Percentiles rank a stretch among this genome's conserved stretches.
These are phyloP conservation scores for Rhypophila decipiens DNA, from an alignment of 495 filamentous ascomycete species.

Conservation along the genomic window DNA sequence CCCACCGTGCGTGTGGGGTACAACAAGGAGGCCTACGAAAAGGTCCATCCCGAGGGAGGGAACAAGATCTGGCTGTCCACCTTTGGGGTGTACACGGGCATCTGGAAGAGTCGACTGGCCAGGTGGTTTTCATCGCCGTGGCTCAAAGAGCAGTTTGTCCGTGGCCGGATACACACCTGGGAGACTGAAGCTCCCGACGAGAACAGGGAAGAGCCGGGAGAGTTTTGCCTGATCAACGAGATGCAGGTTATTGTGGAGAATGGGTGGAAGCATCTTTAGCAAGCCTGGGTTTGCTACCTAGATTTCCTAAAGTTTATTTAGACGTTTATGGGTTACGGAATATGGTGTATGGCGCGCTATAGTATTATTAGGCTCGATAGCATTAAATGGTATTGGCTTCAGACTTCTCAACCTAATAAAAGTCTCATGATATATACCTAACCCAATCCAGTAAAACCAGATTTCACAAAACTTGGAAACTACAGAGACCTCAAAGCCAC, in stretches of 20 bases:
- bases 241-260: slow-evolving; percentile 74
- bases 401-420: no score
- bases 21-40: slow-evolving; percentile 49
- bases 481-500: no score
- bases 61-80: slow-evolving; percentile 32
- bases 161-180: slow-evolving; percentile 33
- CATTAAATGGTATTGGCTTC: no score
- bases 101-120: slow-evolving; percentile 45
- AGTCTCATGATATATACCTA: no score
- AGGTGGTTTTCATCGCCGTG: slow-evolving; percentile 22
- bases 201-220: slow-evolving; percentile 45
- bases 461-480: no score
- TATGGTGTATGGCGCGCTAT: no score
- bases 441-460: no score
- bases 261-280: slow-evolving; percentile 72
- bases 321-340: no score
- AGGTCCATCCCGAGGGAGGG: slow-evolving; percentile 19
- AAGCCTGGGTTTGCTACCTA: no score
- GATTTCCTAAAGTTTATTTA: no score
- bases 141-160: slow-evolving; percentile 26
- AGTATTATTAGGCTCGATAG: no score
- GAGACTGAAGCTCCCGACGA: slow-evolving; percentile 34
- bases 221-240: slow-evolving; percentile 69
- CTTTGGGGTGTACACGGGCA: slow-evolving; percentile 14
- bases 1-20: slow-evolving; percentile 74